Conservation (phyloP, 2,329 filamentous ascomycete species). For the Trichoderma koningiopsis region DNA sequence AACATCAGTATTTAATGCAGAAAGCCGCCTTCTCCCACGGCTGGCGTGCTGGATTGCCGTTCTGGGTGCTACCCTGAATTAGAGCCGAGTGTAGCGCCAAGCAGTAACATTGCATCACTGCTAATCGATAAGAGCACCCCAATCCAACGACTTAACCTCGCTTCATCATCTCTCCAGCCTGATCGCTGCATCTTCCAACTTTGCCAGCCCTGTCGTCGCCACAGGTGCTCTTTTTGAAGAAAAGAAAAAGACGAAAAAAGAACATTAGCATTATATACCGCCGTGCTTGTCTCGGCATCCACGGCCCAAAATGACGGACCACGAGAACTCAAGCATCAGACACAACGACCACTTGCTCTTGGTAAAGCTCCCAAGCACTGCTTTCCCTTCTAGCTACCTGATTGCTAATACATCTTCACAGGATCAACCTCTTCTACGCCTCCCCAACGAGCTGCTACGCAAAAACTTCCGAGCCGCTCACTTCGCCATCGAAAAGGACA, state of each 20-base stretch:
- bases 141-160: neutral
- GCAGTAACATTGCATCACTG: constrained; percentile 18
- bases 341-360: constrained; percentile 76
- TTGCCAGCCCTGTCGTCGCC: neutral
- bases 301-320: constrained; percentile 54
- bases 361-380: constrained; percentile 42
- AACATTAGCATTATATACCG: neutral
- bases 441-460: constrained; percentile 88
- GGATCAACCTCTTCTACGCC: constrained; percentile 92
- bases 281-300: neutral
- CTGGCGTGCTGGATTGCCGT: neutral
- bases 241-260: neutral
- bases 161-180: neutral
- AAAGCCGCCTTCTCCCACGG: neutral
- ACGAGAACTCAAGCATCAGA: constrained; percentile 67
- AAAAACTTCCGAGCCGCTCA: constrained; percentile 92
- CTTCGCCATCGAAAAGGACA: constrained; percentile 73
- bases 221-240: neutral
- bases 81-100: neutral
- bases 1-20: neutral
- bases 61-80: neutral
- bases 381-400: neutral
- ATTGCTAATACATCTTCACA: constrained; percentile 39
- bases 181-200: neutral
- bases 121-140: constrained; percentile 14